Evolutionary conservation across 768 basidiomycete species (phyloP).

Genomic region (Panaeolus cyanescens): DNA sequence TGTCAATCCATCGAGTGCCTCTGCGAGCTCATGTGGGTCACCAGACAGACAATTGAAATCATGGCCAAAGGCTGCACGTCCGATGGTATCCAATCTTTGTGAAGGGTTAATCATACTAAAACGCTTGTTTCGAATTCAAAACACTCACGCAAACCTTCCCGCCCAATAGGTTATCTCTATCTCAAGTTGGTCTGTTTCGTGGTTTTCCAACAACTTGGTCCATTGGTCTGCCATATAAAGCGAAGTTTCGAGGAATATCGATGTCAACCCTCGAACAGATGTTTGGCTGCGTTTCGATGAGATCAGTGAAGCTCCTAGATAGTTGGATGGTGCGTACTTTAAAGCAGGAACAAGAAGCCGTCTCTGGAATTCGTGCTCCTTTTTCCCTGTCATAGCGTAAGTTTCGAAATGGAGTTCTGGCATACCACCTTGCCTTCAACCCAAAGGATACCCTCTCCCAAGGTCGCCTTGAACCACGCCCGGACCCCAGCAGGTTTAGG

Average conservation of each 20-base stretch:
- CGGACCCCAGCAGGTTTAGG: slow-evolving; percentile 66
- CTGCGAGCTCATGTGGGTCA: slow-evolving; percentile 46
- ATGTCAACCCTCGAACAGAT: slow-evolving; percentile 51
- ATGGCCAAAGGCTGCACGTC: slow-evolving; percentile 62
- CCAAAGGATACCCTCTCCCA: slow-evolving; percentile 68
- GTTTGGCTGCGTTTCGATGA: slow-evolving; percentile 33
- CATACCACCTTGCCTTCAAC: slow-evolving; percentile 49
- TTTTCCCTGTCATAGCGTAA: slow-evolving; percentile 40
- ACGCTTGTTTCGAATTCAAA: too few relatives aligned
- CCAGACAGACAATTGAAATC: slow-evolving; percentile 60
- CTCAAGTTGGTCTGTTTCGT: slow-evolving; percentile 37
- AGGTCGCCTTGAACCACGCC: slow-evolving; percentile 61
- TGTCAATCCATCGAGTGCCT: slow-evolving; percentile 59
- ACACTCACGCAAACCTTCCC: slow-evolving; percentile 59
- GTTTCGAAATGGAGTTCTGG: slow-evolving; percentile 2
- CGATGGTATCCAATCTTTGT: slow-evolving; percentile 58
- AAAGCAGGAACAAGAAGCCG: slow-evolving; percentile 56
- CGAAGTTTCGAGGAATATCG: slow-evolving; percentile 59
- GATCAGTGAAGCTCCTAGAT: background rate
- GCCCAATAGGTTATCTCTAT: slow-evolving; percentile 63
- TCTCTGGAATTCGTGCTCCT: slow-evolving; percentile 57
- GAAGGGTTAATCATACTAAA: slow-evolving; percentile 8
- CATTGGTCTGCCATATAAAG: slow-evolving; percentile 53
- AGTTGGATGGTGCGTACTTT: slow-evolving; percentile 36
- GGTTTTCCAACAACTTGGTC: slow-evolving; percentile 45